Conservation (phyloP, 2,329 filamentous ascomycete genomes). For the Ramularia endophylla region DNA sequence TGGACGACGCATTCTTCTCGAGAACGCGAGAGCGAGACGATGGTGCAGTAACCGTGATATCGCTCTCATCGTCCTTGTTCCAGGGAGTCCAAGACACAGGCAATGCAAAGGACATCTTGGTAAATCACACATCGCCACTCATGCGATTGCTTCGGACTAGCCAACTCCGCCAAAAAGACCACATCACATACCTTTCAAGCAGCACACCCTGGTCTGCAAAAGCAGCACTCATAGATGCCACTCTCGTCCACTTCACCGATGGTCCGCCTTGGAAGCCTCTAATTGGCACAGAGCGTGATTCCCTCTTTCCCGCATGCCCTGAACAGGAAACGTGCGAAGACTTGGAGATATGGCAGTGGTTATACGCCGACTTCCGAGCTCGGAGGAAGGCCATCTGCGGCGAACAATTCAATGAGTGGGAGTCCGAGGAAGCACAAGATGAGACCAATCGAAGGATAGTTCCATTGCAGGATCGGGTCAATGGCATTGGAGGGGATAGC, state of each 20-base stretch:
- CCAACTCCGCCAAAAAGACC: conserved; percentile 55
- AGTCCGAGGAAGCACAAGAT: too few relatives aligned
- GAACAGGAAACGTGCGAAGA: conserved; percentile 31
- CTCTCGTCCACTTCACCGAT: conserved; percentile 65
- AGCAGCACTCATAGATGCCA: conserved; percentile 52
- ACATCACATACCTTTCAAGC: conserved; percentile 44
- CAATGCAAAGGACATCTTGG: conserved; percentile 58
- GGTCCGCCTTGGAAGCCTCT: conserved; percentile 65
- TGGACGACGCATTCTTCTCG: conserved; percentile 61
- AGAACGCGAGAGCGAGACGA: conserved; percentile 57
- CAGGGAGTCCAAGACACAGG: conserved; percentile 59
- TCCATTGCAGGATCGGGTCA: too few relatives aligned
- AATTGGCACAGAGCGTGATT: conserved; percentile 39
- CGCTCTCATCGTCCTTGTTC: conserved; percentile 21
- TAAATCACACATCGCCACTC: conserved; percentile 53
- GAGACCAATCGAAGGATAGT: too few relatives aligned
- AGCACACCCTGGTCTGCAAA: conserved; percentile 58
- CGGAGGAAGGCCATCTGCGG: conserved; percentile 15
- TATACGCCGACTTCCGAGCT: conserved; percentile 29
- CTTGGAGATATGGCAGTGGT: conserved; percentile 36
- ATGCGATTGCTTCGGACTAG: conserved; percentile 58
- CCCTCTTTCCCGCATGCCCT: conserved; percentile 33
- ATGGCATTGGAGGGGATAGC: too few relatives aligned
- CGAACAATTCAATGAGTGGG: too few relatives aligned
- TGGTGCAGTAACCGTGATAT: conserved; percentile 46